Percentiles rank a stretch among this genome's conserved stretches.
These are phyloP conservation scores for Rosa lucieae DNA, from an alignment of 306 rosid genomes.

Conservation along the genomic window DNA sequence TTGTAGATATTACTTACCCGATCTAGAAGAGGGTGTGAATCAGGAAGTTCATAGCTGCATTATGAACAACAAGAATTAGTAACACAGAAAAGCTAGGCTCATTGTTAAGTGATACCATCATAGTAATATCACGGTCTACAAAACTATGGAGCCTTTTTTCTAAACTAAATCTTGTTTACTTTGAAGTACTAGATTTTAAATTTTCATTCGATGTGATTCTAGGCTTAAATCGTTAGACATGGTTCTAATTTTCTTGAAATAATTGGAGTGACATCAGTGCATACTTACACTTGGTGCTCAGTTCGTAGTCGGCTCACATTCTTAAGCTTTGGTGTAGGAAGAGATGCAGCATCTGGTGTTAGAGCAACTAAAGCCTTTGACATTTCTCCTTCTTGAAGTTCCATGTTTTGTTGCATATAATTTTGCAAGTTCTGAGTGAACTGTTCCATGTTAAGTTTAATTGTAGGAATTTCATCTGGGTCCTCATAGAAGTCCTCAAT, in stretches of 20 bases:
- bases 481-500: conserved; percentile 80
- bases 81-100: conserved; percentile 13
- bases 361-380: conserved; percentile 88
- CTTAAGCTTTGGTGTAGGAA: conserved; percentile 89
- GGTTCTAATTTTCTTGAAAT: conserved; percentile 16
- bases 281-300: conserved; percentile 94
- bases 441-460: conserved; percentile 72
- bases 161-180: background rate
- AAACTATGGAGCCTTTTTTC: background rate
- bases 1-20: conserved; percentile 52
- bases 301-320: conserved; percentile 84
- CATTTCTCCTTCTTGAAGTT: conserved; percentile 84
- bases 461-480: conserved; percentile 76
- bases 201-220: background rate
- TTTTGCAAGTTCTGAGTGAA: conserved; percentile 80
- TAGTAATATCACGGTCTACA: background rate
- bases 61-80: conserved; percentile 37
- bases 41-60: conserved; percentile 98
- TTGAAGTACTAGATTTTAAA: background rate
- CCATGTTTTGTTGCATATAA: conserved; percentile 84
- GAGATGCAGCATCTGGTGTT: conserved; percentile 71
- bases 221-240: background rate
- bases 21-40: conserved; percentile 86
- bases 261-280: conserved; percentile 22
- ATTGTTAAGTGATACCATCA: conserved; percentile 1